Base-by-base conservation (phyloP, 208 protist species). In the Naegleria lovaniensis region DNA sequence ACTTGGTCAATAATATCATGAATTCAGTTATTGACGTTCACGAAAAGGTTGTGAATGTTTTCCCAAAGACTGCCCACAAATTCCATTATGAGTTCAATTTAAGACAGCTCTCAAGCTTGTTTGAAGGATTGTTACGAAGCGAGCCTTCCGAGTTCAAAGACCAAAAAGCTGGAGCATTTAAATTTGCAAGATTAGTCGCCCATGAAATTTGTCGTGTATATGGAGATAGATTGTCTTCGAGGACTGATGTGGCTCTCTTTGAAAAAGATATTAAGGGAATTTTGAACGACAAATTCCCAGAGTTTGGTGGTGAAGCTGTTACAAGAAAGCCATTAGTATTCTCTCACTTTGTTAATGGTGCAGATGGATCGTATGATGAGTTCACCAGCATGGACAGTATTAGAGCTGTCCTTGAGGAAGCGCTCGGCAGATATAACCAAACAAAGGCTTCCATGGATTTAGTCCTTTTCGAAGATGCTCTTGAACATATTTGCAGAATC, bases 51-150 rank as follows among this genome's bases (percentile, higher is more conserved):
- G 87, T 87, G 13, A 76, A 90, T 4, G 86, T 36, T 0, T 97
- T 98, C 93, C 83, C 95, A 48, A 96, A 95, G 25, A 96, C 95
- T 29, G 94, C 96, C 51, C 92, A 96, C 91, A 97, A 97, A 90
- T 97, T 97, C 94, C 95, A 98, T 91, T 97, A 97, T 91, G 51
- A 94, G 55, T 96, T 97, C 92, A 98, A 97, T 93, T 90, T 98
- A 41, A 88, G 96, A 43, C 96, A 98, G 33, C 86, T 97, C 0
- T 88, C 92, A 5, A 92, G 91, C 90, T 83, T 98, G 29, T 94
- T 96, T 85, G 92, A 95, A 79, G 96, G 96, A 83, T 7, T 96
- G 19, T 85, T 94, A 83, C 51, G 97, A 92, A 91, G 59, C n/a
- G 39, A 90, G 9, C n/a, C 19, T n/a, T 67, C 92, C 19, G n/a